Evolutionary conservation across 805 yeast species (phyloP).

Genomic region (Saccharomycopsis capsularis): DNA sequence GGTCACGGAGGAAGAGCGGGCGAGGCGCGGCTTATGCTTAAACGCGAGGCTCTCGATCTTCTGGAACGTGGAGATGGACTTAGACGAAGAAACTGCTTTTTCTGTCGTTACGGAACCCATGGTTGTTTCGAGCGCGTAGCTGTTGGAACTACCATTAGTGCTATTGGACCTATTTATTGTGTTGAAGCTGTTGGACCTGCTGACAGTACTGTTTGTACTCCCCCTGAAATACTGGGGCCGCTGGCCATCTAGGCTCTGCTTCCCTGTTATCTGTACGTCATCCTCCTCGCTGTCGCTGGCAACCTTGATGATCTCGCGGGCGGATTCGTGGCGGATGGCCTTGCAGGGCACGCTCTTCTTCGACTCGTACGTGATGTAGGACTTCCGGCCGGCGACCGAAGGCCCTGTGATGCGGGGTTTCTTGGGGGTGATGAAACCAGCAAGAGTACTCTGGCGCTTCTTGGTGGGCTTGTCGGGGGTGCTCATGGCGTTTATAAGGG

Average conservation of each 20-base stretch:
- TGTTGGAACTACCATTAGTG: too few species aligned
- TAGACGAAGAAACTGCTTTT: background rate
- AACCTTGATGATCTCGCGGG: background rate
- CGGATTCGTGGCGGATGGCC: background rate
- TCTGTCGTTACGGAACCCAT: constrained; percentile 1
- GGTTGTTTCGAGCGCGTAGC: too few species aligned
- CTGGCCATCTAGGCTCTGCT: too few species aligned
- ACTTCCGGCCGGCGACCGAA: background rate
- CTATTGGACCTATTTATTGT: too few species aligned
- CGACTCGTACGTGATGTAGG: background rate
- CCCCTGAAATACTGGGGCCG: too few species aligned
- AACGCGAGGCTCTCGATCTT: constrained; percentile 1
- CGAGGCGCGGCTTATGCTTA: constrained; percentile 8
- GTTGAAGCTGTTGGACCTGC: too few species aligned
- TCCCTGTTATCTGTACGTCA: constrained; percentile 1
- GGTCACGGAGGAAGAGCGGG: background rate
- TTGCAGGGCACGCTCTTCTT: background rate
- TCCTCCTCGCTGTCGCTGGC: background rate
- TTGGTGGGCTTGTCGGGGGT: too few species aligned
- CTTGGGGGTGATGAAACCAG: constrained; percentile 6
- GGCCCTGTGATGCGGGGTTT: constrained; percentile 3
- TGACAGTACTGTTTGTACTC: too few species aligned
- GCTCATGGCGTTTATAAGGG: too few species aligned
- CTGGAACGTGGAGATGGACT: constrained; percentile 9
- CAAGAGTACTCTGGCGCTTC: constrained; percentile 11